phyloP scores from a whole-genome alignment of 768 basidiomycete species.

The Holtermanniella nyarrowii region DNA sequence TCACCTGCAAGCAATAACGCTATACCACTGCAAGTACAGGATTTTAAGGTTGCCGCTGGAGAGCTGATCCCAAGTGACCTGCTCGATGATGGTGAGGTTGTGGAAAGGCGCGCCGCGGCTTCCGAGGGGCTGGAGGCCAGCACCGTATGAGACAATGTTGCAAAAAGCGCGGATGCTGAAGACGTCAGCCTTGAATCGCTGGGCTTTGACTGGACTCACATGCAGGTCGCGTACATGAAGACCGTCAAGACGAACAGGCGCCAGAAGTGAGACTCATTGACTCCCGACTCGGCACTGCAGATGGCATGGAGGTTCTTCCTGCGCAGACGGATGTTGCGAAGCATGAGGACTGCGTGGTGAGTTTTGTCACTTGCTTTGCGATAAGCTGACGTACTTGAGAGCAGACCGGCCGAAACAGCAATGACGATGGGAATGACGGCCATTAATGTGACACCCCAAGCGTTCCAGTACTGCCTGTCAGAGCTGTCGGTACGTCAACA shows the following conservation, averaged over 20 bases:
- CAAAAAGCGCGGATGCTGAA: constrained; percentile 34
- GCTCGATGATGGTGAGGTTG: constrained; percentile 20
- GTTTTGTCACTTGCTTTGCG: neutral
- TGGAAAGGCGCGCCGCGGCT: constrained; percentile 16
- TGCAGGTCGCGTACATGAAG: constrained; percentile 30
- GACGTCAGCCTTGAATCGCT: neutral
- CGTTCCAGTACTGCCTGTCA: constrained; percentile 28
- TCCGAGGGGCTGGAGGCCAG: constrained; percentile 30
- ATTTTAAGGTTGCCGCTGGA: constrained; percentile 4
- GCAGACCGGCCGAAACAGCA: constrained; percentile 5
- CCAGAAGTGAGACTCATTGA: constrained; percentile 33
- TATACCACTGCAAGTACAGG: constrained; percentile 27
- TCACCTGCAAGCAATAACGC: constrained; percentile 33
- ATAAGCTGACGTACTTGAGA: neutral
- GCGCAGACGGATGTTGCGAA: constrained; percentile 33
- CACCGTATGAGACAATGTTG: constrained; percentile 31
- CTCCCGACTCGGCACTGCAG: constrained; percentile 12
- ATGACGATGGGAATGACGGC: constrained; percentile 20
- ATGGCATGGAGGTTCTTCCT: constrained; percentile 20
- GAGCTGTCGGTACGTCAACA: neutral
- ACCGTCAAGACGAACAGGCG: constrained; percentile 27
- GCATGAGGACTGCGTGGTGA: constrained; percentile 20
- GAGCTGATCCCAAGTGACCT: constrained; percentile 11
- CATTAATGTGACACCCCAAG: constrained; percentile 35
- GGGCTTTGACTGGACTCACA: constrained; percentile 10